These are phyloP conservation scores for Daedaleopsis nitida DNA, from an alignment of 768 basidiomycete species.

Conservation along the genomic window DNA sequence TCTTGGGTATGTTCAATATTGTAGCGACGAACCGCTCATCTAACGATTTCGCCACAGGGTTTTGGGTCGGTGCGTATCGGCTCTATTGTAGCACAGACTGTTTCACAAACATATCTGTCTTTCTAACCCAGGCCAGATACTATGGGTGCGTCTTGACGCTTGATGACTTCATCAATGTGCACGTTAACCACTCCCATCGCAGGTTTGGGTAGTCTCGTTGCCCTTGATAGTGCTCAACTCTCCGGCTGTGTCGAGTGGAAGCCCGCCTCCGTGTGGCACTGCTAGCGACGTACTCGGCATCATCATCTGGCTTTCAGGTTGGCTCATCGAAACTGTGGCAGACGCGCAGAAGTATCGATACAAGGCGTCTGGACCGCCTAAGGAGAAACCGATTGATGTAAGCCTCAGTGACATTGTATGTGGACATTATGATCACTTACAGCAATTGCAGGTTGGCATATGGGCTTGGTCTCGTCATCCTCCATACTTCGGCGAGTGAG, in stretches of 20 bases:
- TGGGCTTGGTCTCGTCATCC: slow-evolving; percentile 68
- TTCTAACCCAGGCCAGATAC: slow-evolving; percentile 46
- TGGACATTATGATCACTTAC: neutral
- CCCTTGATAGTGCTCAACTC: slow-evolving; percentile 70
- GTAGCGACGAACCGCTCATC: neutral
- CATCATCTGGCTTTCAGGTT: slow-evolving; percentile 61
- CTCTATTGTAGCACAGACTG: neutral
- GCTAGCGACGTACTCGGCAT: slow-evolving; percentile 64
- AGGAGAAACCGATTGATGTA: slow-evolving; percentile 51
- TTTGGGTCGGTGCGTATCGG: slow-evolving; percentile 51
- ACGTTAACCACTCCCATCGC: neutral
- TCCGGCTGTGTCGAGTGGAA: slow-evolving; percentile 58
- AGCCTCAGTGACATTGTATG: slow-evolving; percentile 6
- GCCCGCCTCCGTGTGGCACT: slow-evolving; percentile 61
- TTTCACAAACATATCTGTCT: neutral
- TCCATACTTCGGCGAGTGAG: slow-evolving; percentile 72
- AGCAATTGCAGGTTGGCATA: slow-evolving; percentile 41
- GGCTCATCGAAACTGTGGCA: slow-evolving; percentile 54
- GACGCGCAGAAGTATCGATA: slow-evolving; percentile 64
- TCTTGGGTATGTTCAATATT: slow-evolving; percentile 43
- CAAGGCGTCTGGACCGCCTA: slow-evolving; percentile 52
- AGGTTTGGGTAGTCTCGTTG: slow-evolving; percentile 56
- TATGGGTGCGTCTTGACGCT: slow-evolving; percentile 47
- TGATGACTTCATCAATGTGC: slow-evolving; percentile 6
- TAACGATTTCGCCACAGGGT: slow-evolving; percentile 35